These are phyloP conservation scores for Calvatia gigantea DNA, from an alignment of 768 basidiomycete species.

Conservation along the genomic window DNA sequence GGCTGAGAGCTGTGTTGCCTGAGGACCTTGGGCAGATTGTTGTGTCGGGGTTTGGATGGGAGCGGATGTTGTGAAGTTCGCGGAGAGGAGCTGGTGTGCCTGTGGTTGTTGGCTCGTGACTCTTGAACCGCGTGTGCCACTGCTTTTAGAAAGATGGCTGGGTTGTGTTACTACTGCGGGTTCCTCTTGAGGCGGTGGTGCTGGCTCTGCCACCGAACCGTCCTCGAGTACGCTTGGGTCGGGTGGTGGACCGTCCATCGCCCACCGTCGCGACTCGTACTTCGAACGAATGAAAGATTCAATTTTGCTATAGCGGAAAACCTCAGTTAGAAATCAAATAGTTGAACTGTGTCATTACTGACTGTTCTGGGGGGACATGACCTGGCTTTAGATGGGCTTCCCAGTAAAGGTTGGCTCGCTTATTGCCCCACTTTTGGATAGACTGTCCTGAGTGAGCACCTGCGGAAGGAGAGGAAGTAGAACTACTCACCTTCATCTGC, in stretches of 20 bases:
- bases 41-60: conserved; percentile 23
- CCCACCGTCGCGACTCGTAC: conserved; percentile 93
- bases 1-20: conserved; percentile 22
- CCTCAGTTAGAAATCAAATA: not conserved
- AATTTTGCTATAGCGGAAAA: not conserved
- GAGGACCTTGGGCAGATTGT: conserved; percentile 24
- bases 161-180: conserved; percentile 26
- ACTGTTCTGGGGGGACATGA: conserved; percentile 95
- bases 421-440: conserved; percentile 94
- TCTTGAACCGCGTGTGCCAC: conserved; percentile 24
- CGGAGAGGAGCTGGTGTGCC: conserved; percentile 53
- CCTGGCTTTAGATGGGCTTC: conserved; percentile 92
- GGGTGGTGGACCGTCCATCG: conserved; percentile 78
- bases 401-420: conserved; percentile 92
- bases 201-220: conserved; percentile 22
- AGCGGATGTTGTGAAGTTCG: conserved; percentile 24
- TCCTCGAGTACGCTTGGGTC: conserved; percentile 80
- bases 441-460: conserved; percentile 37
- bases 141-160: conserved; percentile 26
- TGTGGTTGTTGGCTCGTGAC: conserved; percentile 43
- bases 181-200: conserved; percentile 22
- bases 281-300: conserved; percentile 37
- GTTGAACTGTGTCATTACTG: conserved; percentile 27
- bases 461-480: not conserved
- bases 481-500: conserved; percentile 79